These are phyloP conservation scores for Monosporascus sp. DNA, from an alignment of 2,329 filamentous ascomycete species.

Conservation along the genomic window DNA sequence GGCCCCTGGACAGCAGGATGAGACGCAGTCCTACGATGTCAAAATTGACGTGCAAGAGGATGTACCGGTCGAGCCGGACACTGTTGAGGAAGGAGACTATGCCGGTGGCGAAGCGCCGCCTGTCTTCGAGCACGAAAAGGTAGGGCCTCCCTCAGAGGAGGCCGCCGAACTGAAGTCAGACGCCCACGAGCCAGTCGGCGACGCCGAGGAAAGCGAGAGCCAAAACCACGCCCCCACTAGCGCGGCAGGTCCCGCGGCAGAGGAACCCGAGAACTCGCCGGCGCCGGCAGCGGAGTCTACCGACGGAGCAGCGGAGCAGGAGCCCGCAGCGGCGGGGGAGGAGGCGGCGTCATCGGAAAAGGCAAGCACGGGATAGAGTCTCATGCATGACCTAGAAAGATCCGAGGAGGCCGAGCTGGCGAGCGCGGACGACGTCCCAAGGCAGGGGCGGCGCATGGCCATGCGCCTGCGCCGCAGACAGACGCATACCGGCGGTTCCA, in stretches of 20 bases:
- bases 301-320: conserved; percentile 3
- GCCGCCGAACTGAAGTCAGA: conserved; percentile 16
- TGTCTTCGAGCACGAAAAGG: conserved; percentile 14
- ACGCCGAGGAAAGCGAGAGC: conserved; percentile 9
- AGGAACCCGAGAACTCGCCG: conserved; percentile 1
- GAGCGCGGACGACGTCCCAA: conserved; percentile 6
- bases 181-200: conserved; percentile 12
- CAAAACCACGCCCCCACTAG: not conserved
- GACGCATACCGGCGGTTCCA: not conserved
- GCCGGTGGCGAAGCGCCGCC: conserved; percentile 13
- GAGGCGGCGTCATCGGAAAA: conserved; percentile 10
- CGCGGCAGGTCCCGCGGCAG: not conserved
- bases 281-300: conserved; percentile 1
- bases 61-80: conserved; percentile 12
- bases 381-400: conserved; percentile 10
- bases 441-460: conserved; percentile 3
- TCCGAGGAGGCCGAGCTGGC: conserved; percentile 10
- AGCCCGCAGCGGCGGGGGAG: not conserved
- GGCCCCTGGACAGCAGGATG: conserved; percentile 8
- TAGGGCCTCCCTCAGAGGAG: conserved; percentile 17
- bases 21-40: conserved; percentile 8
- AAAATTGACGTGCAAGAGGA: conserved; percentile 16
- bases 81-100: conserved; percentile 8
- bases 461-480: conserved; percentile 7
- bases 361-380: conserved; percentile 18